Base-by-base conservation (phyloP, 208 protist species). In the Leishmania mexicana region DNA sequence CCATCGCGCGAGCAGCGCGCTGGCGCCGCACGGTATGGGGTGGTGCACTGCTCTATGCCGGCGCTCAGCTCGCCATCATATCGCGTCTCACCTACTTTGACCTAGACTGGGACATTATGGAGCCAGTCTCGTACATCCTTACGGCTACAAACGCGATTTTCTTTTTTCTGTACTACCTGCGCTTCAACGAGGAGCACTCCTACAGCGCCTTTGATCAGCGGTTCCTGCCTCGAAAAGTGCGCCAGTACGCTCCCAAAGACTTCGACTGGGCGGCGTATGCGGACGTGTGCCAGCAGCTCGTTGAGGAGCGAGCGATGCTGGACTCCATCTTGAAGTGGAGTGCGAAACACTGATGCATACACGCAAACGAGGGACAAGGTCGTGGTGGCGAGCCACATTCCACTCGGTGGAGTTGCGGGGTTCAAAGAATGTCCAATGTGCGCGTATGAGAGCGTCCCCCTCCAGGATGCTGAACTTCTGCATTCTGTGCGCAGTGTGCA, bases 61-160 rank as follows among this genome's bases (percentile, higher is more conserved):
- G 92, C 15, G 83, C 86, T 0, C 91, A 98, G 73, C 83, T 98
- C 35, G 93, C 92, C 28, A 75, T 95, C 40, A 92, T 96, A n/a
- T 87, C 93, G 0, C 93, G 93, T 7, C 90, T 98, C 40, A 98
- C 95, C 1, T 98, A 92, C 81, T 90, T 96, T 81, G 95, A 98
- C 64, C 78, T 98, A 2, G 90, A 96, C 79, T 98, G 95, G 95
- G 95, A 98, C 88, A 94, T 93, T 67, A 98, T 98, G 95, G 95
- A 98, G 84, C 95, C 95, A 6, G 82, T 98, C 15, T 87, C 92
- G 73, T 98, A 96, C 83, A 93, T 90, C 68, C n/a, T 97, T 17
- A 91, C 86, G 19, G 87, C 89, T 40, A 84, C 81, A 24, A 95
- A 92, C 1, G 84, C 91, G 17, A 67, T 96, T 3, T 1, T 94